Evolutionary conservation across 495 filamentous ascomycete genomes (phyloP).

Genomic region (Tuber umbilicatum): DNA sequence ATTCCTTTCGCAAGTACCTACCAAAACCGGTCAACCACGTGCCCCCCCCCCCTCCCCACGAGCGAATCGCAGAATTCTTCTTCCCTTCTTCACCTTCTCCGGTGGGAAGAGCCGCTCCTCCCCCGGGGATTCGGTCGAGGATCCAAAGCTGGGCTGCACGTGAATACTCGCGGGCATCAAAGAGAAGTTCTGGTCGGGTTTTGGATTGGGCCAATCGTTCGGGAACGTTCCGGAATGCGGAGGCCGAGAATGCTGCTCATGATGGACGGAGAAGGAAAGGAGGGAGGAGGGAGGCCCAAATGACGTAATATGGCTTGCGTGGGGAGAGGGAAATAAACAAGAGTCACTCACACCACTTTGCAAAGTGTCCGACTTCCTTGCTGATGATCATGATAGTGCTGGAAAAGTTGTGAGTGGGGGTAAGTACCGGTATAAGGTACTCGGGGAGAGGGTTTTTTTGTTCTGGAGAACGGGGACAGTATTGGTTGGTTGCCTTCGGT

Average conservation of each 20-base stretch:
- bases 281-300: not conserved
- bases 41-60: not conserved
- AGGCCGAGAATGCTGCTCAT: not conserved
- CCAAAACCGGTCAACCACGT: not conserved
- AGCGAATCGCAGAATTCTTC: not conserved
- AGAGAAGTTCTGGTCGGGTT: not conserved
- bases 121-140: not conserved
- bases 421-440: not conserved
- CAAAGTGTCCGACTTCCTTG: not conserved
- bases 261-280: not conserved
- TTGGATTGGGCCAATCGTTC: not conserved
- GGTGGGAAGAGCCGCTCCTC: no score
- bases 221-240: not conserved
- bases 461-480: not conserved
- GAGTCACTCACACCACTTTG: conserved; percentile 11
- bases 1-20: not conserved
- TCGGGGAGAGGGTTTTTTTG: not conserved
- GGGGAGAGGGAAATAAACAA: not conserved
- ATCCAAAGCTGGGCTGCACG: not conserved
- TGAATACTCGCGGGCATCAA: not conserved
- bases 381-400: not conserved
- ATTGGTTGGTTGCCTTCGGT: not conserved
- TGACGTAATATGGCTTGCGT: conserved; percentile 22
- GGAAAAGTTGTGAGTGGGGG: not conserved
- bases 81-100: not conserved